Evolutionary conservation across 2,329 filamentous ascomycete genomes (phyloP).

Genomic region (Tolypocladium amazonense): DNA sequence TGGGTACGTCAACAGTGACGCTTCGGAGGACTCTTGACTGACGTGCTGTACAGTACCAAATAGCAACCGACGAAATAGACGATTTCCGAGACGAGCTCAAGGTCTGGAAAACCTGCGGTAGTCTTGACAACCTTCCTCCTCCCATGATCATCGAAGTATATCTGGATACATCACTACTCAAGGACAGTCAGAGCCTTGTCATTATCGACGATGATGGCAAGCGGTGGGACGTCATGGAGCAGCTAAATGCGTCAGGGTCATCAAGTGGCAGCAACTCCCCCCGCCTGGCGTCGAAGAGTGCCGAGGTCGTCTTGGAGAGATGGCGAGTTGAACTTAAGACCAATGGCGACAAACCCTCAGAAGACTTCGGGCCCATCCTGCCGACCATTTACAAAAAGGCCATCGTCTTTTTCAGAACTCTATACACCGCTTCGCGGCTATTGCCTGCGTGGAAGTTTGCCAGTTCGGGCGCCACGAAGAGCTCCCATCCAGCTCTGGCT

Average conservation of each 20-base stretch:
- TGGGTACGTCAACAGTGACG: conserved; percentile 48
- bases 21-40: conserved; percentile 3
- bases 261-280: conserved; percentile 36
- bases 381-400: conserved; percentile 95
- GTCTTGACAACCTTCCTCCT: conserved; percentile 65
- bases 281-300: conserved; percentile 34
- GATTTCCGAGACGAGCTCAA: conserved; percentile 72
- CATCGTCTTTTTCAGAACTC: conserved; percentile 84
- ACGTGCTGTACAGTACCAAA: conserved; percentile 62
- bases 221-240: conserved; percentile 83
- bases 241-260: conserved; percentile 54
- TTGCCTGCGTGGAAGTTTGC: conserved; percentile 79
- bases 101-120: conserved; percentile 72
- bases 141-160: conserved; percentile 86
- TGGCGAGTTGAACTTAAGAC: conserved; percentile 76
- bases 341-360: conserved; percentile 33
- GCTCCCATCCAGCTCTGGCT: conserved; percentile 55
- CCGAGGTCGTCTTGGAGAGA: conserved; percentile 77
- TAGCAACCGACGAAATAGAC: conserved; percentile 88
- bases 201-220: conserved; percentile 82
- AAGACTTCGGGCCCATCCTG: conserved; percentile 53
- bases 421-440: conserved; percentile 74
- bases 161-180: conserved; percentile 68
- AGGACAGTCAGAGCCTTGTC: conserved; percentile 77
- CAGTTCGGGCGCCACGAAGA: conserved; percentile 61